Percentiles rank a stretch among this genome's conserved stretches.
These are phyloP conservation scores for Blumeriella jaapii DNA, from an alignment of 2,329 filamentous ascomycete species.

Conservation along the genomic window DNA sequence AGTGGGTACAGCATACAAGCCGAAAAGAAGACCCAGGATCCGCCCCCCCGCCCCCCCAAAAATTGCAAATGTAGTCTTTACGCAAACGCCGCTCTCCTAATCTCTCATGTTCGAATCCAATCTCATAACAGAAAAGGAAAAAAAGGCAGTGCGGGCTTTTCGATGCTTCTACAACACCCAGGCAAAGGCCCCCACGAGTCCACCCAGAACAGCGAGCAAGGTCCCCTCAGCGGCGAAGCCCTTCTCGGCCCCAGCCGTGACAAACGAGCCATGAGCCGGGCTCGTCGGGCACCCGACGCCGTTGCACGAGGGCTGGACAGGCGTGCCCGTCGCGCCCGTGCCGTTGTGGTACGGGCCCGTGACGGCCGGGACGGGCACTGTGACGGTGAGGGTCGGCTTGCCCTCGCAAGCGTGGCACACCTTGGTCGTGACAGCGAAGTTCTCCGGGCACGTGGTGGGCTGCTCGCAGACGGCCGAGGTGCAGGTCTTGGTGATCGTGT, in stretches of 20 bases:
- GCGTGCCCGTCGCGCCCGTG: not conserved
- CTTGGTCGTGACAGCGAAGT: slow-evolving; percentile 1
- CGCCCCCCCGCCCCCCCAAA: not conserved
- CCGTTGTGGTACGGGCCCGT: not conserved
- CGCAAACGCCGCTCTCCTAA: too few species aligned
- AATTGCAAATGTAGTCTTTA: too few species aligned
- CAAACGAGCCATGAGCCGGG: not conserved
- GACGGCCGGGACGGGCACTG: slow-evolving; percentile 1
- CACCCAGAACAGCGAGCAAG: not conserved
- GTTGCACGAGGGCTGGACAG: not conserved
- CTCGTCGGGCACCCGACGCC: not conserved
- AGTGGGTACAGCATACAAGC: too few species aligned
- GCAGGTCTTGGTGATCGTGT: slow-evolving; percentile 1
- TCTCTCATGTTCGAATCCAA: too few species aligned
- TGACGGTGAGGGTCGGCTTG: slow-evolving; percentile 1
- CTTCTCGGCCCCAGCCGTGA: not conserved
- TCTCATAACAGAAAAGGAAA: not conserved
- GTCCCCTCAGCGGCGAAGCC: not conserved
- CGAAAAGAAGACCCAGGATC: too few species aligned
- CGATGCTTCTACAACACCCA: not conserved
- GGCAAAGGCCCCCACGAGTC: not conserved
- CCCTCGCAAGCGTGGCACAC: slow-evolving; percentile 1
- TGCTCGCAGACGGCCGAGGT: not conserved
- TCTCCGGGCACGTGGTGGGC: not conserved
- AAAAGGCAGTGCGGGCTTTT: too few species aligned